These are phyloP conservation scores for Tanacetum coccineum DNA, from an alignment of 129 eudicot species.

Conservation along the genomic window DNA sequence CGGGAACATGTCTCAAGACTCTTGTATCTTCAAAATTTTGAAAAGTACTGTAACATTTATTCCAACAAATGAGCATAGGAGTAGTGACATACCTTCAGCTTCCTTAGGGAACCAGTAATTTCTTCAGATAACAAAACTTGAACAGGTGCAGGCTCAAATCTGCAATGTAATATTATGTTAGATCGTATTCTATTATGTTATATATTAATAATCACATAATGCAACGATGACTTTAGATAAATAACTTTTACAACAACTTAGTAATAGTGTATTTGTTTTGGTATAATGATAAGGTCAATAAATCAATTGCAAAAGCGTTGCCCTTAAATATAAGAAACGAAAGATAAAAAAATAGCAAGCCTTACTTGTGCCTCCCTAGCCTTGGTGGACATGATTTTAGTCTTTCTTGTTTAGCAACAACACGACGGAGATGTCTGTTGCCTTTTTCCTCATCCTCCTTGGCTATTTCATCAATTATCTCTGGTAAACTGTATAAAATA, in stretches of 20 bases:
- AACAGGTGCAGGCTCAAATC: conserved; percentile 85
- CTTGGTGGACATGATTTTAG: conserved; percentile 75
- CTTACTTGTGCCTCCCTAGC: conserved; percentile 78
- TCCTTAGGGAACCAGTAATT: conserved; percentile 79
- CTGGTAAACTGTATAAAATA: conserved; percentile 51
- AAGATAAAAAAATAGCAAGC: background rate
- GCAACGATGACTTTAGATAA: too few species aligned
- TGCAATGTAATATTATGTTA: conserved; percentile 23
- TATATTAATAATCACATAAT: background rate
- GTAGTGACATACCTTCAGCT: conserved; percentile 56
- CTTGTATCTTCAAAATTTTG: background rate
- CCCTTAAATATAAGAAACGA: background rate
- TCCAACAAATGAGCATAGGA: background rate
- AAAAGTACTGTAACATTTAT: background rate
- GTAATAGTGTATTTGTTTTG: too few species aligned
- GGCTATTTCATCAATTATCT: conserved; percentile 68
- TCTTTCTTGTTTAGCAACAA: conserved; percentile 69
- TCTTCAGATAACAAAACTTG: conserved; percentile 91
- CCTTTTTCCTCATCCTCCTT: conserved; percentile 84
- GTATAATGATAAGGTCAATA: too few species aligned
- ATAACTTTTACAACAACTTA: too few species aligned
- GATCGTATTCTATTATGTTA: background rate
- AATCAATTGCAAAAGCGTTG: background rate
- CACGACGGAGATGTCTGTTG: conserved; percentile 61
- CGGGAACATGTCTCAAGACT: too few species aligned